phyloP scores from a whole-genome alignment of 2,329 filamentous ascomycete genomes.

The Graphilbum fragrans region DNA sequence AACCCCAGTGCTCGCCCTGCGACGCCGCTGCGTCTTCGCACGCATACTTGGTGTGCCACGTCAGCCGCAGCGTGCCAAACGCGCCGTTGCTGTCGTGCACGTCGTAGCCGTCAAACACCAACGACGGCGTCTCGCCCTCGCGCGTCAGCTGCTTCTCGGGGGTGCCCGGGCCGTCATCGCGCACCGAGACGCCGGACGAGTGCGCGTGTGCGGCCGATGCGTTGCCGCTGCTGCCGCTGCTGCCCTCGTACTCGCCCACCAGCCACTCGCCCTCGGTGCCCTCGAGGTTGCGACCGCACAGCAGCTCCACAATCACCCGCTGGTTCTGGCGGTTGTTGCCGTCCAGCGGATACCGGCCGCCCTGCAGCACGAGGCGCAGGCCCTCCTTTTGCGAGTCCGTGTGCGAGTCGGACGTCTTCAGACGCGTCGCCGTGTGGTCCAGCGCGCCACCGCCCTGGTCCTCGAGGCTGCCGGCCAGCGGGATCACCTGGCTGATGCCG shows the following conservation, averaged over 20 bases:
- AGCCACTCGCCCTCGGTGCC: constrained; percentile 63
- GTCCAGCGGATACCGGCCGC: constrained; percentile 40
- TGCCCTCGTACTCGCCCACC: constrained; percentile 37
- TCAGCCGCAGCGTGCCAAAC: constrained; percentile 45
- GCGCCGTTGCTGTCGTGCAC: constrained; percentile 42
- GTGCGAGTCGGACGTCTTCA: constrained; percentile 53
- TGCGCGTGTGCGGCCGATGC: constrained; percentile 19
- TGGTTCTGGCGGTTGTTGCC: constrained; percentile 41
- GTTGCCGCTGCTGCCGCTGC: constrained; percentile 18
- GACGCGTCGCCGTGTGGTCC: constrained; percentile 52
- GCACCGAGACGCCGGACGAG: constrained; percentile 12
- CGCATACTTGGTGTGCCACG: constrained; percentile 80
- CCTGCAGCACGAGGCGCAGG: constrained; percentile 53
- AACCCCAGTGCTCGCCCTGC: constrained; percentile 62
- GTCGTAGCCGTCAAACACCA: constrained; percentile 68
- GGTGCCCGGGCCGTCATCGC: constrained; percentile 19
- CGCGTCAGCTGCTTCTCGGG: constrained; percentile 39
- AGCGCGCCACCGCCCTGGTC: constrained; percentile 44
- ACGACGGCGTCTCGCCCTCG: constrained; percentile 37
- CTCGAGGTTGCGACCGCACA: constrained; percentile 62
- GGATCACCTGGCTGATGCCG: constrained; percentile 44
- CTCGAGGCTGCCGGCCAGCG: constrained; percentile 62
- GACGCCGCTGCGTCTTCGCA: constrained; percentile 46
- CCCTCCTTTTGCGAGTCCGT: constrained; percentile 60
- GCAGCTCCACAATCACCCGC: constrained; percentile 71